These are phyloP conservation scores for Pythium volutum DNA, from an alignment of 352 stramenopile species.

Conservation along the genomic window DNA sequence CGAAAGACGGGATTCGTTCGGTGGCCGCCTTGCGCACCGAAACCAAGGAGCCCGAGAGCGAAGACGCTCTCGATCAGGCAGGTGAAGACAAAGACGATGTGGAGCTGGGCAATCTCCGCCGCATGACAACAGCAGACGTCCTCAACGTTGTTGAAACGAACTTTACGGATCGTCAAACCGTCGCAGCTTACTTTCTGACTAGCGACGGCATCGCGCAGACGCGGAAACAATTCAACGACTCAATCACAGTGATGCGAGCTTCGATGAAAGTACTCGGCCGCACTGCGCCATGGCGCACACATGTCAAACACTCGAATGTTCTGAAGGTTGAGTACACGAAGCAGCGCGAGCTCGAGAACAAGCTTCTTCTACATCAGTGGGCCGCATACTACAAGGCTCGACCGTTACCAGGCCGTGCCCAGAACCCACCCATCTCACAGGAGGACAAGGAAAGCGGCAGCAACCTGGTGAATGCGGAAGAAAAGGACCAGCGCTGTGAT, in stretches of 20 bases:
- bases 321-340: conserved; percentile 55
- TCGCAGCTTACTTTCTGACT: conserved; percentile 33
- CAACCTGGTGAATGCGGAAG: background rate
- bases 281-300: conserved; percentile 53
- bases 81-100: background rate
- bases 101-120: conserved; percentile 31
- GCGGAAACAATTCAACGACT: conserved; percentile 41
- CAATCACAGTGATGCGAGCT: conserved; percentile 40
- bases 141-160: conserved; percentile 39
- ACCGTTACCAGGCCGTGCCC: conserved; percentile 9
- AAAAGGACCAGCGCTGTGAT: background rate
- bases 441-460: background rate
- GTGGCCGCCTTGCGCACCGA: background rate
- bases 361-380: conserved; percentile 61
- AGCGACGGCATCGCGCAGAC: conserved; percentile 27
- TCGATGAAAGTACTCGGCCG: conserved; percentile 61
- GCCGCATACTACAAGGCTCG: conserved; percentile 52
- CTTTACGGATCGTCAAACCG: conserved; percentile 28
- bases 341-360: conserved; percentile 52
- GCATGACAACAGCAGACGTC: conserved; percentile 45
- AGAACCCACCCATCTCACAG: background rate
- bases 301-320: conserved; percentile 60
- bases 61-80: conserved; percentile 1
- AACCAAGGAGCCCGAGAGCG: background rate
- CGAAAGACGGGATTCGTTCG: background rate